Conservation (phyloP, 805 yeast genomes). For the Spathaspora gorwiae region DNA sequence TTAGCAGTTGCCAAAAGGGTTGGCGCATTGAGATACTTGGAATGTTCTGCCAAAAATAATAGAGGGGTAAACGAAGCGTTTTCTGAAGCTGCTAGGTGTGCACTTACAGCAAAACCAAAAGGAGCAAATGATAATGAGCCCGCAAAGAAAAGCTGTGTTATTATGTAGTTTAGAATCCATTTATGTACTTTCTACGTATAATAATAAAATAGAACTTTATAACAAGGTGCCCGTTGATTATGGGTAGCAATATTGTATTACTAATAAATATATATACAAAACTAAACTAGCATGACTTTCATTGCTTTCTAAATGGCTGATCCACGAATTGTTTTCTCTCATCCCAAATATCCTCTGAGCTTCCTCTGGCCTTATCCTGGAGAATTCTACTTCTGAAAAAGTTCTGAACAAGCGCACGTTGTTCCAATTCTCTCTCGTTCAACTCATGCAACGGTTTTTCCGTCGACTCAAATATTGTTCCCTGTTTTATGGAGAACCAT, state of each 20-base stretch:
- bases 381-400: conserved; percentile 64
- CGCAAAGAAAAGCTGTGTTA: conserved; percentile 35
- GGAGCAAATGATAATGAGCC: conserved; percentile 54
- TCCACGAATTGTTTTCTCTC: conserved; percentile 29
- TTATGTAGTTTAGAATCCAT: conserved; percentile 23
- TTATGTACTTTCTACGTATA: not conserved
- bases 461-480: conserved; percentile 18
- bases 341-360: conserved; percentile 85
- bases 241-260: too few species aligned
- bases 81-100: conserved; percentile 97
- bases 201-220: not conserved
- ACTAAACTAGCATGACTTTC: too few species aligned
- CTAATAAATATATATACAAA: too few species aligned
- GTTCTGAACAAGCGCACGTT: conserved; percentile 51
- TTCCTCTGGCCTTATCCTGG: conserved; percentile 60
- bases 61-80: conserved; percentile 99
- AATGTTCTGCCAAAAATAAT: conserved; percentile 94
- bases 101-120: conserved; percentile 82
- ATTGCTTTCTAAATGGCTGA: conserved; percentile 32
- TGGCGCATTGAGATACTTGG: conserved; percentile 91
- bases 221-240: too few species aligned
- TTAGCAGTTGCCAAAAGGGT: conserved; percentile 85
- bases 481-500: conserved; percentile 71
- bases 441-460: conserved; percentile 14
- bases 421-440: conserved; percentile 43